Evolutionary conservation across 306 rosid species (phyloP), one percentile per base, ranked within the genome.

Genomic region (Heteromeles arbutifolia): DNA sequence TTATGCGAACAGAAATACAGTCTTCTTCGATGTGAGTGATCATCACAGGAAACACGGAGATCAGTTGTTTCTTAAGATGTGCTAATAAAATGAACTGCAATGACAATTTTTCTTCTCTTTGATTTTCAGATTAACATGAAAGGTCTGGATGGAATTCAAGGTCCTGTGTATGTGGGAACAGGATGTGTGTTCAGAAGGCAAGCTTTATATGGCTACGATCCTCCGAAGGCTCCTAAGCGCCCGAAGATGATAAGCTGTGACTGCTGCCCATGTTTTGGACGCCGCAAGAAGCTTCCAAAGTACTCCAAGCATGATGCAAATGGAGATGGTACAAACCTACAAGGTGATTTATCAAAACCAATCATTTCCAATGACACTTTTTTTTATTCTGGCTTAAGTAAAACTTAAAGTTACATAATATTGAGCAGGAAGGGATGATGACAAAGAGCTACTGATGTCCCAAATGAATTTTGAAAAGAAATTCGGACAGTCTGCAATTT

Each of bases 151-250:
- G 98, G 98, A 77, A 83, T 92, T 84, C 98, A 94, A 76, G 98
- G 97, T 56, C 98, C 98, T 65, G 97, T 82, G 44, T 94, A 92
- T 86, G 98, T 94, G 11, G 98, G 98, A 37, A 92, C 98, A 39
- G 98, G 98, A n/a, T 94, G 98, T 78, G 96, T 92, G 32, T 94
- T 94, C 77, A 88, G 91, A 82, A 87, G 98, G 83, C 97, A 92
- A 77, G 98, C 98, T 78, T 80, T 94, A 74, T 94, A 94, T 71
- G 98, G 98, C 18, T 90, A 92, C 73, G 83, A 77, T 79, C 97
- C 98, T 80, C 95, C 98, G 31, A 94, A 90, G 85, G 95, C 87
- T 56, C 84, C 97, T 54, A 94, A 92, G 82, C 97, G 97, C 65
- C 98, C 98, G 25, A 92, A 90, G 83, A 94, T 94, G 98, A 90